phyloP scores from a whole-genome alignment of 2,329 filamentous ascomycete species.

The Ciborinia camelliae region DNA sequence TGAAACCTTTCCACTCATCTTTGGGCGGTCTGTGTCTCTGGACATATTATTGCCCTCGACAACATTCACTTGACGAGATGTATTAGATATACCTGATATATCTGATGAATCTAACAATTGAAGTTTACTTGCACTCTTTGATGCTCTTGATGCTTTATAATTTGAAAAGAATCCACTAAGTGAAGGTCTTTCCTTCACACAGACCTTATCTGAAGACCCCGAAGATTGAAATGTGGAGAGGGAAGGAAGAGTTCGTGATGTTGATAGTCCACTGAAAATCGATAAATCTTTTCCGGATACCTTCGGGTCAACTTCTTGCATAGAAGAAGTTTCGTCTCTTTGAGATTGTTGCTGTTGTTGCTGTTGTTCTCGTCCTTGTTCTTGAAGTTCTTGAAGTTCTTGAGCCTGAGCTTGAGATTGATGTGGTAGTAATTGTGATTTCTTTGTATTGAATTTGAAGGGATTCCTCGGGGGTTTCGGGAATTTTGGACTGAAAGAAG shows the following conservation, averaged over 20 bases:
- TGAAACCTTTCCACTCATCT: slow-evolving; percentile 33
- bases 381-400: not conserved
- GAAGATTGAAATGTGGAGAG: slow-evolving; percentile 25
- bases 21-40: slow-evolving; percentile 35
- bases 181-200: slow-evolving; percentile 29
- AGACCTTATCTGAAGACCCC: slow-evolving; percentile 18
- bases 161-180: slow-evolving; percentile 45
- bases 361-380: not conserved
- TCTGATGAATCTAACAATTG: slow-evolving; percentile 34
- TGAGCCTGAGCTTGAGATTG: not conserved
- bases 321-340: slow-evolving; percentile 24
- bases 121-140: slow-evolving; percentile 45
- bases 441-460: slow-evolving; percentile 35
- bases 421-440: slow-evolving; percentile 22
- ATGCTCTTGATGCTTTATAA: slow-evolving; percentile 45
- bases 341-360: slow-evolving; percentile 1
- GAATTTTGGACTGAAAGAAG: slow-evolving; percentile 31
- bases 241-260: slow-evolving; percentile 29
- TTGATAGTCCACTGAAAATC: slow-evolving; percentile 7
- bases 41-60: slow-evolving; percentile 37
- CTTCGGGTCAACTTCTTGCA: slow-evolving; percentile 27
- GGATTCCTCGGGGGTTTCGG: slow-evolving; percentile 35
- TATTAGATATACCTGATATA: slow-evolving; percentile 25
- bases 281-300: slow-evolving; percentile 22
- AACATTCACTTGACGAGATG: slow-evolving; percentile 32